Conservation (phyloP, 2,329 filamentous ascomycete genomes). For the Aspergillus neoniger region DNA sequence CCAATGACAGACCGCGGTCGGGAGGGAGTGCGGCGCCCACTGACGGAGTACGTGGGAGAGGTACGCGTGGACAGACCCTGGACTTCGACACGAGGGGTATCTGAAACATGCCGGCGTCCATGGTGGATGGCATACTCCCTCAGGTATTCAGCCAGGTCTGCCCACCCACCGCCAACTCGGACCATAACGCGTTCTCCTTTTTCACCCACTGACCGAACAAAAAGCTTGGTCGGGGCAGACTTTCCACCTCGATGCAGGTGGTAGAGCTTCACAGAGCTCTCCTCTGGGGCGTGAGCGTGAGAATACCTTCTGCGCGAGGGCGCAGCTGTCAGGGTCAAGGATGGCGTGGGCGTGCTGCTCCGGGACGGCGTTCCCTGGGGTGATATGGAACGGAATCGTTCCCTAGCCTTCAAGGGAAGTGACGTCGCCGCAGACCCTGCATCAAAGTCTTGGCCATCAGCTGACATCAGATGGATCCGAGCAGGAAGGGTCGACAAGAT, state of each 20-base stretch:
- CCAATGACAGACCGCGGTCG: slow-evolving; percentile 41
- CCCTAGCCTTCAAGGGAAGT: slow-evolving; percentile 41
- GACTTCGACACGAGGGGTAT: slow-evolving; percentile 57
- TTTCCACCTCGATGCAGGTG: slow-evolving; percentile 83
- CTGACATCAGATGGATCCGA: slow-evolving; percentile 70
- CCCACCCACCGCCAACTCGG: slow-evolving; percentile 96
- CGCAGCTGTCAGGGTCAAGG: slow-evolving; percentile 69
- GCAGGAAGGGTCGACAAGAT: slow-evolving; percentile 77
- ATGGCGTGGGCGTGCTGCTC: slow-evolving; percentile 63
- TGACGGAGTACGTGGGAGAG: slow-evolving; percentile 33
- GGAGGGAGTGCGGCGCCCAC: slow-evolving; percentile 38
- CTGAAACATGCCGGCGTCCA: slow-evolving; percentile 66
- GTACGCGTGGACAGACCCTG: slow-evolving; percentile 48
- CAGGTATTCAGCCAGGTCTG: slow-evolving; percentile 90
- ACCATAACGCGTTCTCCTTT: slow-evolving; percentile 94
- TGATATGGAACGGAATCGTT: slow-evolving; percentile 41
- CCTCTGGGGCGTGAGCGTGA: slow-evolving; percentile 44
- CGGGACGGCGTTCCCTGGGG: slow-evolving; percentile 39
- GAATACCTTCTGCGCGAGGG: slow-evolving; percentile 36
- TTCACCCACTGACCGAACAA: slow-evolving; percentile 89
- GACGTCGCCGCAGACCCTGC: slow-evolving; percentile 36
- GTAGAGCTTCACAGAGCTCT: slow-evolving; percentile 84
- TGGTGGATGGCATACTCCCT: slow-evolving; percentile 93
- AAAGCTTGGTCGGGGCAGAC: slow-evolving; percentile 88
- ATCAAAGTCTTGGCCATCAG: slow-evolving; percentile 43